phyloP scores from a whole-genome alignment of 202 grass and related monocot species.

The Panicum virgatum region DNA sequence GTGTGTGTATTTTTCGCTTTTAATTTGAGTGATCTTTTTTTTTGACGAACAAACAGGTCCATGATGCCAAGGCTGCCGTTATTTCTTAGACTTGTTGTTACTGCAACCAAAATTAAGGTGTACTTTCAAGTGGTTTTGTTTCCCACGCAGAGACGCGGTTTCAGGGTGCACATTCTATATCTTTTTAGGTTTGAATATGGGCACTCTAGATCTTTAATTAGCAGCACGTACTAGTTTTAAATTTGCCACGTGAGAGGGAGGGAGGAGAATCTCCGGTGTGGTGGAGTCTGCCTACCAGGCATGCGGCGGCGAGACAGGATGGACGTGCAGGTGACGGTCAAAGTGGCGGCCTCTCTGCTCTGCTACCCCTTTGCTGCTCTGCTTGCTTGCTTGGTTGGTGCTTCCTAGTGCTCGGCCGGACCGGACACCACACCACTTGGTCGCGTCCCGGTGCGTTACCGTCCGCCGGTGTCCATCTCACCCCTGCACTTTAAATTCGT shows the following conservation, averaged over 20 bases:
- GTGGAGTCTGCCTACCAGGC: conserved; percentile 42
- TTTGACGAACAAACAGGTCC: neutral
- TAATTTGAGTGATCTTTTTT: no score
- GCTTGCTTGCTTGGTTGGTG: neutral
- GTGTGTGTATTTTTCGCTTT: no score
- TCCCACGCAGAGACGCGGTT: neutral
- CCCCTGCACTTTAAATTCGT: conserved; percentile 10
- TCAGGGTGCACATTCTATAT: neutral
- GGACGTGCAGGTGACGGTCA: conserved; percentile 28
- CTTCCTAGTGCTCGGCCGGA: conserved; percentile 21
- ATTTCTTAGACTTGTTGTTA: neutral
- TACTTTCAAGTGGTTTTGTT: neutral
- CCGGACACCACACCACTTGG: conserved; percentile 25
- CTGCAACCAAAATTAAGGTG: neutral
- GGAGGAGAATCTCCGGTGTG: conserved; percentile 6
- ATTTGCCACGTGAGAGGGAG: conserved; percentile 17
- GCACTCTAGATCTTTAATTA: neutral
- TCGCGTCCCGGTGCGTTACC: conserved; percentile 23
- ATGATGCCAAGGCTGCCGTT: neutral
- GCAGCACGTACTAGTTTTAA: neutral
- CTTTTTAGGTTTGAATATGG: neutral
- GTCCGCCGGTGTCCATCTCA: conserved; percentile 33
- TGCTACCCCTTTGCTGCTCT: neutral
- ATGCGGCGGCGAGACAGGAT: neutral
- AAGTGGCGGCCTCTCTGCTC: conserved; percentile 11